These are phyloP conservation scores for Boletus calvinii DNA, from an alignment of 1,284 basidiomycete species.

Conservation along the genomic window DNA sequence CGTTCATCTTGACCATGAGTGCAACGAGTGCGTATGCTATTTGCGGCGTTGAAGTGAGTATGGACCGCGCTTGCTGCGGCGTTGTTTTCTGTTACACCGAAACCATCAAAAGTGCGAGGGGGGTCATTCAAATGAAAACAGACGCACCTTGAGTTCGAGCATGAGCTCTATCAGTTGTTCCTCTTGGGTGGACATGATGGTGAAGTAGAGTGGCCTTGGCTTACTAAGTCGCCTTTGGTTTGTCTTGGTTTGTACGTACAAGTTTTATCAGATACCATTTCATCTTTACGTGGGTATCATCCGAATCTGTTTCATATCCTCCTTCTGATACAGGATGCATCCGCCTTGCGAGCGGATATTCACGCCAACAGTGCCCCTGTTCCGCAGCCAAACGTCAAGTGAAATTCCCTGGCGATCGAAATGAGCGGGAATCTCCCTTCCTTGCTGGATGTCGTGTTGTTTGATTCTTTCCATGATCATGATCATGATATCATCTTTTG, in stretches of 20 bases:
- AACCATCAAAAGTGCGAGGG: constrained; percentile 6
- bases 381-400: background rate
- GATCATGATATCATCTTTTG: background rate
- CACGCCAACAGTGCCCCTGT: background rate
- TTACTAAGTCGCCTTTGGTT: constrained; percentile 16
- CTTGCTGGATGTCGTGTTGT: background rate
- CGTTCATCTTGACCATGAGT: constrained; percentile 73
- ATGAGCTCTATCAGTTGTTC: constrained; percentile 69
- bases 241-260: too few relatives aligned
- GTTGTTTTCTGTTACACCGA: constrained; percentile 58
- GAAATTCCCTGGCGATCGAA: background rate
- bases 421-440: constrained; percentile 1
- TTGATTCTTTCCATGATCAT: background rate
- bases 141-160: constrained; percentile 58
- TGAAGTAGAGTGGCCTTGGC: background rate
- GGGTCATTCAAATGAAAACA: background rate
- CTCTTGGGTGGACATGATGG: constrained; percentile 37
- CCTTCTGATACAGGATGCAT: background rate
- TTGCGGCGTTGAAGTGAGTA: constrained; percentile 68
- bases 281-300: background rate
- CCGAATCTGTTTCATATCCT: background rate
- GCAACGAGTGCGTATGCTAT: constrained; percentile 73
- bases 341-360: background rate
- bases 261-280: too few relatives aligned
- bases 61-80: constrained; percentile 61